These are phyloP conservation scores for Anisodus tanguticus DNA, from an alignment of 257 asterid genomes.

Conservation along the genomic window DNA sequence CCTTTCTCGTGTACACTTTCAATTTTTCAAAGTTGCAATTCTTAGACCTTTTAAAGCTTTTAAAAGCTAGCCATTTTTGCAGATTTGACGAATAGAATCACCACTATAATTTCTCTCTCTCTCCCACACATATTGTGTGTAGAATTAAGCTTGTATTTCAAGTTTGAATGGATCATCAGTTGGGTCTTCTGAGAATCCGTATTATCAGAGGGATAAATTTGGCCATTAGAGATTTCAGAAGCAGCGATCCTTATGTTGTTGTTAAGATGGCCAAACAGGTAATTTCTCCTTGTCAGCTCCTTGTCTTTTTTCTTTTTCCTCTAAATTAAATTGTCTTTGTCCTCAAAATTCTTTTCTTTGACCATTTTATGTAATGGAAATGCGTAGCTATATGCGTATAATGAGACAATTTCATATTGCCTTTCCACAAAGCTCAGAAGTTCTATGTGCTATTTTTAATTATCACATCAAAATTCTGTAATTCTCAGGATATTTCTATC, in stretches of 20 bases:
- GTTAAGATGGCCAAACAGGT: constrained; percentile 73
- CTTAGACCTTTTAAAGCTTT: background rate
- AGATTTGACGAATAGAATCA: background rate
- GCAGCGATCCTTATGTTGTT: constrained; percentile 44
- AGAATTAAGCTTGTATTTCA: background rate
- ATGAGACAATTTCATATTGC: background rate
- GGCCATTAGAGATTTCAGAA: constrained; percentile 34
- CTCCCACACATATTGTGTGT: background rate
- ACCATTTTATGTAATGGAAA: background rate
- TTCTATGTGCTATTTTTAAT: background rate
- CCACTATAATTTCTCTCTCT: too few relatives aligned
- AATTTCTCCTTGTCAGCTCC: background rate
- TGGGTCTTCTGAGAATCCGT: constrained; percentile 37
- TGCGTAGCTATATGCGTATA: background rate
- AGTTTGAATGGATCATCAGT: constrained; percentile 33
- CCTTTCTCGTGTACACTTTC: too few relatives aligned
- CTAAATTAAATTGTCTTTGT: background rate
- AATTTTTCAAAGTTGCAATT: background rate
- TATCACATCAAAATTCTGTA: background rate
- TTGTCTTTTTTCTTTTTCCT: background rate
- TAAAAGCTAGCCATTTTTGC: background rate
- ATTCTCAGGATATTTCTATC: background rate
- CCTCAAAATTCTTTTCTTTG: background rate
- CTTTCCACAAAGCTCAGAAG: background rate
- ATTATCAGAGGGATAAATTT: constrained; percentile 36